Conservation (phyloP, 345 rosid genomes). For the Aquilaria sinensis region DNA sequence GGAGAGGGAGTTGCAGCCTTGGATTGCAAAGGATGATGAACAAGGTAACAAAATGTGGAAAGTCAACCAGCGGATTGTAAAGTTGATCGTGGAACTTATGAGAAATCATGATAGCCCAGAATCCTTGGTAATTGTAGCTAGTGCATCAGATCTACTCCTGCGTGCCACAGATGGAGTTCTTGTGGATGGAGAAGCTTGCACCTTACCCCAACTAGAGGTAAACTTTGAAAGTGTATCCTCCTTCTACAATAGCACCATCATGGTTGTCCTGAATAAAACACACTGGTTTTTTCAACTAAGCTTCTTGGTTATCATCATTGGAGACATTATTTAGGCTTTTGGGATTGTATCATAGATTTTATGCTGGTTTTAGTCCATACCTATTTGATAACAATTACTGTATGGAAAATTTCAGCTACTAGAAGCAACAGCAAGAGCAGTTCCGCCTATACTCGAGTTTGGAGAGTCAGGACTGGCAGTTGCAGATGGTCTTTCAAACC, state of each 20-base stretch:
- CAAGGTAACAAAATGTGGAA: slow-evolving; percentile 95
- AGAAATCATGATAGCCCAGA: slow-evolving; percentile 85
- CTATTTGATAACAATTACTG: too few species aligned
- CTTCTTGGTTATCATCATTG: too few species aligned
- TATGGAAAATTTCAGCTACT: slow-evolving; percentile 49
- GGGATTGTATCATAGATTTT: too few species aligned
- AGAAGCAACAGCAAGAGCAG: slow-evolving; percentile 96
- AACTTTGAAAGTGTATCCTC: neutral
- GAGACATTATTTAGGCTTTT: too few species aligned
- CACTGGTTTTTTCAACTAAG: neutral
- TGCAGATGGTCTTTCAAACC: slow-evolving; percentile 85
- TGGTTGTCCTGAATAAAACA: neutral
- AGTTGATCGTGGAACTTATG: slow-evolving; percentile 86
- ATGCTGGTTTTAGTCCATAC: neutral
- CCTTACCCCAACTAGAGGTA: slow-evolving; percentile 95
- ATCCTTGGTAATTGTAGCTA: slow-evolving; percentile 78
- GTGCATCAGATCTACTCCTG: slow-evolving; percentile 90
- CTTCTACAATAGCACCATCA: slow-evolving; percentile 5
- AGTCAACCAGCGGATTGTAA: slow-evolving; percentile 88
- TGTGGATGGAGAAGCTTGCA: slow-evolving; percentile 97
- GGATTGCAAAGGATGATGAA: slow-evolving; percentile 96
- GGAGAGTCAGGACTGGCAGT: slow-evolving; percentile 87
- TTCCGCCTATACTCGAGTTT: slow-evolving; percentile 71
- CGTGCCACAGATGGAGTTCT: slow-evolving; percentile 98
- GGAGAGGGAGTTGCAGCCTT: slow-evolving; percentile 92